A percentile compares a stretch with the other conserved stretches of the same genome.
Evolutionary conservation across 202 grass and related monocot species (phyloP).

Genomic region (Cymbopogon flexuosus): DNA sequence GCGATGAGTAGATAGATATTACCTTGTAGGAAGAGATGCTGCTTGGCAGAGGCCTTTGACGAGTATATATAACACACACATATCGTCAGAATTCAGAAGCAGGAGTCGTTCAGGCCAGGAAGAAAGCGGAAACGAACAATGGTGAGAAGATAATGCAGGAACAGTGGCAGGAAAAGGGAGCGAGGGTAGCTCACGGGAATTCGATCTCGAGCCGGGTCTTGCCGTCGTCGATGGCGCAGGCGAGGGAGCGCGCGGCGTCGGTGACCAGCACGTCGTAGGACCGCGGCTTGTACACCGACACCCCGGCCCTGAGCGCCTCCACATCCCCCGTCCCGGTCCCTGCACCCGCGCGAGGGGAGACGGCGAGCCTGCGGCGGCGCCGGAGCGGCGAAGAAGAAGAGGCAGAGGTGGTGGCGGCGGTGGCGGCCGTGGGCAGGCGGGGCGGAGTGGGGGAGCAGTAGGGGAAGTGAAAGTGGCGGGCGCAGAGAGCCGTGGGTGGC

Average conservation of each 20-base stretch:
- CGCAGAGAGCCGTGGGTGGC: background rate
- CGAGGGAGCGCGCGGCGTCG: conserved; percentile 79
- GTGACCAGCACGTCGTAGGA: conserved; percentile 90
- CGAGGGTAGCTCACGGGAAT: conserved; percentile 55
- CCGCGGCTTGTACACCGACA: conserved; percentile 71
- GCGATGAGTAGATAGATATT: conserved; percentile 12
- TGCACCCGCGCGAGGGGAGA: background rate
- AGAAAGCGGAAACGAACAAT: background rate
- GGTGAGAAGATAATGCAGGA: background rate
- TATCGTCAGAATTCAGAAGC: background rate
- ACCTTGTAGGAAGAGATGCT: conserved; percentile 97
- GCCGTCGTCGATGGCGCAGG: conserved; percentile 63
- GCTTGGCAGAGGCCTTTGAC: conserved; percentile 73
- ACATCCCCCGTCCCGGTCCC: background rate
- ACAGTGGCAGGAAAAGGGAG: background rate
- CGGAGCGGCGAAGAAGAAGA: background rate
- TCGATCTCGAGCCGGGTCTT: conserved; percentile 88
- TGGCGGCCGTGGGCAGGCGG: background rate
- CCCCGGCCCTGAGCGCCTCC: conserved; percentile 43
- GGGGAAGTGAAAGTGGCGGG: background rate
- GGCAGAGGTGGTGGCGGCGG: background rate
- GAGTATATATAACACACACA: background rate
- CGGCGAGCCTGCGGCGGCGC: background rate
- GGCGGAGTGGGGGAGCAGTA: background rate
- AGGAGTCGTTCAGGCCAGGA: background rate